These are phyloP conservation scores for Ophiostoma perfectum DNA, from an alignment of 2,329 filamentous ascomycete species.

Conservation along the genomic window DNA sequence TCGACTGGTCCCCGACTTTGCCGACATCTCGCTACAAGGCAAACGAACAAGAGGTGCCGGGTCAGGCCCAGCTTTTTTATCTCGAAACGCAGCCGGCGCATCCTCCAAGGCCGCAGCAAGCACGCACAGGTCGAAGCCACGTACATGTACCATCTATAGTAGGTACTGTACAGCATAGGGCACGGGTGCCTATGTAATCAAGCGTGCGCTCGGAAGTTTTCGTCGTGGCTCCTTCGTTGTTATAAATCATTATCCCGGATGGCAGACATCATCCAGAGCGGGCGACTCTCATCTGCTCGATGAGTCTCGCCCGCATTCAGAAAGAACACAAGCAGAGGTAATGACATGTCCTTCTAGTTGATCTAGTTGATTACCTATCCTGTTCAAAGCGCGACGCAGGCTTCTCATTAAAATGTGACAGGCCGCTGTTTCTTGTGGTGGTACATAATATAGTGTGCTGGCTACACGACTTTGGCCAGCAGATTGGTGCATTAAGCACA, in stretches of 20 bases:
- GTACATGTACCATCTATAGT: too few species aligned
- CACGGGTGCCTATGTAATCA: not conserved
- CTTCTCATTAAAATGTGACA: not conserved
- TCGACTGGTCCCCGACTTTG: not conserved
- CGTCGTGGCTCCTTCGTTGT: not conserved
- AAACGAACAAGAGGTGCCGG: not conserved
- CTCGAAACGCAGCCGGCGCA: not conserved
- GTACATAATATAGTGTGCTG: not conserved
- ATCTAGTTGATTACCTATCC: not conserved
- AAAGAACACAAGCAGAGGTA: too few species aligned
- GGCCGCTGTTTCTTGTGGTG: not conserved
- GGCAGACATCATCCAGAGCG: too few species aligned
- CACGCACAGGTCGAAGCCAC: not conserved
- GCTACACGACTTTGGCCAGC: conserved; percentile 11
- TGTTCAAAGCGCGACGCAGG: too few species aligned
- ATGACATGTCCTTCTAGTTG: not conserved
- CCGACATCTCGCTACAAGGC: not conserved
- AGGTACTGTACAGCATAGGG: too few species aligned
- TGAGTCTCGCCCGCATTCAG: too few species aligned
- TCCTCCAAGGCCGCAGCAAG: not conserved
- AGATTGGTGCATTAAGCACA: conserved; percentile 9
- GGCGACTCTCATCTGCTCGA: too few species aligned
- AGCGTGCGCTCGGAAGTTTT: conserved; percentile 2
- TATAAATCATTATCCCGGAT: too few species aligned
- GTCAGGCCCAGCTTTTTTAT: not conserved